phyloP scores from a whole-genome alignment of 140 eudicot genomes.

The Anethum foeniculum region DNA sequence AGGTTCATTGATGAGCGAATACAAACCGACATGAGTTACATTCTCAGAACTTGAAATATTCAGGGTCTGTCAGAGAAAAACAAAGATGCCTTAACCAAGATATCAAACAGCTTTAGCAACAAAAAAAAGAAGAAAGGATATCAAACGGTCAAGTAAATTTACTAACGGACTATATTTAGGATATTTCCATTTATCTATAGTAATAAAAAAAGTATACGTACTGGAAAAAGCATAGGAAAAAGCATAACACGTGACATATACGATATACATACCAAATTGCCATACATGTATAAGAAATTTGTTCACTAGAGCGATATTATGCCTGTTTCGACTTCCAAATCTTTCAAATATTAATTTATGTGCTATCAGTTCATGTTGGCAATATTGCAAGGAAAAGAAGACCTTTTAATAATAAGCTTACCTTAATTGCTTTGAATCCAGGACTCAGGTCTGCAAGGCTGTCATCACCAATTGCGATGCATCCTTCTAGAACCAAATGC shows the following conservation, averaged over 20 bases:
- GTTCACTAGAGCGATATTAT: neutral
- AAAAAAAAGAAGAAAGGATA: neutral
- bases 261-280: neutral
- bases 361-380: neutral
- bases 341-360: neutral
- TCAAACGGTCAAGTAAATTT: neutral
- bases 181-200: neutral
- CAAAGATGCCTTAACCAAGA: neutral
- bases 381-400: neutral
- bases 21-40: slow-evolving; percentile 63
- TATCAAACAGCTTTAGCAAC: neutral
- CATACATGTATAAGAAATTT: neutral
- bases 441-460: slow-evolving; percentile 52
- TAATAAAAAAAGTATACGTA: neutral
- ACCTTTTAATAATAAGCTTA: slow-evolving; percentile 10
- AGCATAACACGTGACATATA: neutral
- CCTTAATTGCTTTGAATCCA: slow-evolving; percentile 77
- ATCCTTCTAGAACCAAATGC: slow-evolving; percentile 76
- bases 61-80: slow-evolving; percentile 47
- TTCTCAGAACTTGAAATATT: slow-evolving; percentile 74
- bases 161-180: neutral
- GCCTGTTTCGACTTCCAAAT: neutral
- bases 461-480: slow-evolving; percentile 74
- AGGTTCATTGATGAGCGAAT: slow-evolving; percentile 50
- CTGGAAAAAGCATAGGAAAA: too few species aligned